Percentiles rank a stretch among this genome's conserved stretches.
Evolutionary conservation across 2,329 filamentous ascomycete species (phyloP).

Genomic region (Epichloe coenophiala): DNA sequence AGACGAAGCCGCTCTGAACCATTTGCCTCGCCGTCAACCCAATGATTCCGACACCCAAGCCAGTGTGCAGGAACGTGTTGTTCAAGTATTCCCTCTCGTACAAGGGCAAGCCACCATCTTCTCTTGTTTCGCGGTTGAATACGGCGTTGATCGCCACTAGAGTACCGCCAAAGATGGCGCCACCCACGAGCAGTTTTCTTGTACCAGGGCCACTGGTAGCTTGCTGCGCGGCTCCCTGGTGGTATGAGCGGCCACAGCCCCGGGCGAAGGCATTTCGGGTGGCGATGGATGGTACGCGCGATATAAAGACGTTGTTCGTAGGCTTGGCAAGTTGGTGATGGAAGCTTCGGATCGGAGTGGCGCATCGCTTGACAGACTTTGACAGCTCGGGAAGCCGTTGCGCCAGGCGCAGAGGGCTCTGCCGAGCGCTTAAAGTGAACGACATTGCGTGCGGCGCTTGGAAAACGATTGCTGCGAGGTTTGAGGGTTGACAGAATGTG

Average conservation of each 20-base stretch:
- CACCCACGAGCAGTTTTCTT: conserved; percentile 71
- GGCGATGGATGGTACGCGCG: conserved; percentile 19
- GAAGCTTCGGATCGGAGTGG: conserved; percentile 28
- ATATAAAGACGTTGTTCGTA: conserved; percentile 30
- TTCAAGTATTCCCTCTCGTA: conserved; percentile 88
- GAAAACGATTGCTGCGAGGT: background rate
- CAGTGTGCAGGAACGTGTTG: conserved; percentile 92
- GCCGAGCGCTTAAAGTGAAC: conserved; percentile 37
- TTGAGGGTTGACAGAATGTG: conserved; percentile 2
- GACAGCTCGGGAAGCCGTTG: conserved; percentile 33
- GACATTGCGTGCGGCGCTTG: conserved; percentile 25
- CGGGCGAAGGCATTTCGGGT: conserved; percentile 24
- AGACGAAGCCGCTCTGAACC: conserved; percentile 79
- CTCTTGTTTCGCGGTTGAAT: conserved; percentile 91
- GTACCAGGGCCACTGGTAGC: conserved; percentile 17
- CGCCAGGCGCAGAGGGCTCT: conserved; percentile 39
- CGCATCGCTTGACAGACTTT: conserved; percentile 32
- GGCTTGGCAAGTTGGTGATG: conserved; percentile 27
- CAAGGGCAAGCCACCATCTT: conserved; percentile 85
- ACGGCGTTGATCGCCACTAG: conserved; percentile 75
- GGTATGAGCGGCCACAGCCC: conserved; percentile 30
- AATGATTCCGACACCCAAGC: conserved; percentile 87
- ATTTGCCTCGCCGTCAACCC: conserved; percentile 77
- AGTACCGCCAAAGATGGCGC: conserved; percentile 83
- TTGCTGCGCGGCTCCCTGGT: conserved; percentile 26